phyloP scores from a whole-genome alignment of 2,329 filamentous ascomycete species.

The Shiraia sp. region DNA sequence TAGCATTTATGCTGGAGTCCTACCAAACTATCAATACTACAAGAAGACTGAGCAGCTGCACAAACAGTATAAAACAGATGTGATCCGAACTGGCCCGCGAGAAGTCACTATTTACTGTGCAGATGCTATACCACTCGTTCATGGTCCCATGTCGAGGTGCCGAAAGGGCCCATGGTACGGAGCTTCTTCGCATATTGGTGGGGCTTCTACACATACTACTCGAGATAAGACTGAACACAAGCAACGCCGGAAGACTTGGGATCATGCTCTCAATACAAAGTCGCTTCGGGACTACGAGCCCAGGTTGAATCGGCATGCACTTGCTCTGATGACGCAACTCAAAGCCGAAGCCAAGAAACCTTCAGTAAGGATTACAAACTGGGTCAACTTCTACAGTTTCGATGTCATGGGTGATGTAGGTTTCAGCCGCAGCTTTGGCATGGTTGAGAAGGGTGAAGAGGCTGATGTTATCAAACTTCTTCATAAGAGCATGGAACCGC shows the following conservation, averaged over 20 bases:
- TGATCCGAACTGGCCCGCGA: slow-evolving; percentile 40
- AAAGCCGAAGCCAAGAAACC: slow-evolving; percentile 21
- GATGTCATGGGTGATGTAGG: slow-evolving; percentile 56
- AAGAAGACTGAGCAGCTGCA: slow-evolving; percentile 27
- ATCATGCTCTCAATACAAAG: slow-evolving; percentile 38
- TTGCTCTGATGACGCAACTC: slow-evolving; percentile 28
- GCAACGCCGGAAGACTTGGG: slow-evolving; percentile 37
- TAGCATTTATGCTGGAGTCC: slow-evolving; percentile 29
- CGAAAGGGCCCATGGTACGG: slow-evolving; percentile 35
- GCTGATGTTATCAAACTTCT: slow-evolving; percentile 30
- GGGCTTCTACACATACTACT: slow-evolving; percentile 29
- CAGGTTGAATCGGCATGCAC: slow-evolving; percentile 34
- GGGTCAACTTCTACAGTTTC: slow-evolving; percentile 50
- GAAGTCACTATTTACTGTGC: slow-evolving; percentile 36
- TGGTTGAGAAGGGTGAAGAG: slow-evolving; percentile 38
- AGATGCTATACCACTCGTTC: slow-evolving; percentile 34
- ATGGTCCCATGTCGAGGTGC: slow-evolving; percentile 35
- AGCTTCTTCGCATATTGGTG: slow-evolving; percentile 16
- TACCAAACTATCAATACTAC: slow-evolving; percentile 29
- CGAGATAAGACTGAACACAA: slow-evolving; percentile 36
- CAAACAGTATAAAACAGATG: slow-evolving; percentile 33
- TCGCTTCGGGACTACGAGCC: slow-evolving; percentile 43
- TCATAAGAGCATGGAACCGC: slow-evolving; percentile 26
- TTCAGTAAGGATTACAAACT: slow-evolving; percentile 33
- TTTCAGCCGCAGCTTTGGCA: slow-evolving; percentile 48